These are phyloP conservation scores for Annulohypoxylon maeteangense DNA, from an alignment of 495 filamentous ascomycete genomes.

Conservation along the genomic window DNA sequence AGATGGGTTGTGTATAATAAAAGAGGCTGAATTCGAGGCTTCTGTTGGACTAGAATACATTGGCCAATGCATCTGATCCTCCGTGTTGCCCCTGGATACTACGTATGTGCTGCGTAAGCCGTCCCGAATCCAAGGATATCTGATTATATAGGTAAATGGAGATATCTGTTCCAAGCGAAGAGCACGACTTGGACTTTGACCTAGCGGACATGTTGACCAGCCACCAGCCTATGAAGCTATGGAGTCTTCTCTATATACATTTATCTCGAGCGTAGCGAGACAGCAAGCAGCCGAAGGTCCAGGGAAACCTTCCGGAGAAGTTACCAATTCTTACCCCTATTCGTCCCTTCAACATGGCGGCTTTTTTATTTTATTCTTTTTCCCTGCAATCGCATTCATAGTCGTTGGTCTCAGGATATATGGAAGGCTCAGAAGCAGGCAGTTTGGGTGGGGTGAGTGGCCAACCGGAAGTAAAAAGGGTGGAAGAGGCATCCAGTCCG, in stretches of 20 bases:
- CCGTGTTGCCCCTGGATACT: slow-evolving; percentile 11
- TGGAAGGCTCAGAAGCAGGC: slow-evolving; percentile 44
- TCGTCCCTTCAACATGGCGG: slow-evolving; percentile 46
- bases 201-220: background rate
- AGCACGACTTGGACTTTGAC: slow-evolving; percentile 11
- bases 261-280: slow-evolving; percentile 24
- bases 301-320: slow-evolving; percentile 27
- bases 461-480: background rate
- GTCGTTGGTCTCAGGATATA: slow-evolving; percentile 45
- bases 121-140: slow-evolving; percentile 15
- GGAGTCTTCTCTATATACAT: slow-evolving; percentile 40
- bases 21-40: slow-evolving; percentile 42
- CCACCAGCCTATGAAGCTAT: slow-evolving; percentile 10
- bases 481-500: background rate
- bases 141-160: slow-evolving; percentile 37
- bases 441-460: slow-evolving; percentile 52
- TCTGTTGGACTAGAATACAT: slow-evolving; percentile 8
- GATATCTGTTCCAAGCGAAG: slow-evolving; percentile 22
- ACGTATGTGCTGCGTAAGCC: slow-evolving; percentile 11
- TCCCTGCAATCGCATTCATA: slow-evolving; percentile 38
- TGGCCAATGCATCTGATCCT: background rate
- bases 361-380: slow-evolving; percentile 46
- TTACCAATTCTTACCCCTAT: slow-evolving; percentile 39
- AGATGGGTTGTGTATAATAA: slow-evolving; percentile 24
- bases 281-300: slow-evolving; percentile 31